Percentiles rank a stretch among this genome's conserved stretches.
Conservation (phyloP, 2,329 filamentous ascomycete species). For the Paecilomyces formosus region DNA sequence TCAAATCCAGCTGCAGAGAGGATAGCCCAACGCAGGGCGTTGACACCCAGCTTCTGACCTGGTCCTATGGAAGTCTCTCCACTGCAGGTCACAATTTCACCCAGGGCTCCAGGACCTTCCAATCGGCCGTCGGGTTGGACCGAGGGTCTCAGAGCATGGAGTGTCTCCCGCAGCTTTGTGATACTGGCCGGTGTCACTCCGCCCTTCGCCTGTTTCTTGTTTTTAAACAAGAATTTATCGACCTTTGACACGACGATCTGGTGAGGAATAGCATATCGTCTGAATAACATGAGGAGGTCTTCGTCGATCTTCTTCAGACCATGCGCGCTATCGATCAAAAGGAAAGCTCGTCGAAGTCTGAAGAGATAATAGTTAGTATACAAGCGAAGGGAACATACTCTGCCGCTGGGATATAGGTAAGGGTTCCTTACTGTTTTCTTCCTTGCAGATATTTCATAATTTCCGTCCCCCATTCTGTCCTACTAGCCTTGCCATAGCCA, state of each 20-base stretch:
- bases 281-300: slow-evolving; percentile 50
- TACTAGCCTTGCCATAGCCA: slow-evolving; percentile 59
- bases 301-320: slow-evolving; percentile 56
- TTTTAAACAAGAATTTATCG: slow-evolving; percentile 47
- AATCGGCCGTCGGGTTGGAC: slow-evolving; percentile 38
- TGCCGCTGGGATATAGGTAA: not conserved
- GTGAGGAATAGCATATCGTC: slow-evolving; percentile 50
- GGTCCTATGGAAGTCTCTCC: slow-evolving; percentile 41
- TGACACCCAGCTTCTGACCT: slow-evolving; percentile 50
- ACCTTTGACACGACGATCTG: slow-evolving; percentile 62
- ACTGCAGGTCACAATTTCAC: slow-evolving; percentile 56
- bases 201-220: slow-evolving; percentile 20
- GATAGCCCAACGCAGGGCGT: slow-evolving; percentile 57
- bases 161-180: slow-evolving; percentile 29
- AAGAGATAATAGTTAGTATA: not conserved
- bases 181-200: slow-evolving; percentile 20
- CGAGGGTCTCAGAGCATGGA: slow-evolving; percentile 30
- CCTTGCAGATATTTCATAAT: slow-evolving; percentile 61
- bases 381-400: slow-evolving; percentile 1
- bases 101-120: slow-evolving; percentile 38
- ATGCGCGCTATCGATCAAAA: slow-evolving; percentile 57
- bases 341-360: slow-evolving; percentile 53
- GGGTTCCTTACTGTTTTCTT: slow-evolving; percentile 47
- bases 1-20: slow-evolving; percentile 55
- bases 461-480: slow-evolving; percentile 56